Evolutionary conservation across 2,329 filamentous ascomycete genomes (phyloP).

Genomic region (Monosporascus cannonballus): DNA sequence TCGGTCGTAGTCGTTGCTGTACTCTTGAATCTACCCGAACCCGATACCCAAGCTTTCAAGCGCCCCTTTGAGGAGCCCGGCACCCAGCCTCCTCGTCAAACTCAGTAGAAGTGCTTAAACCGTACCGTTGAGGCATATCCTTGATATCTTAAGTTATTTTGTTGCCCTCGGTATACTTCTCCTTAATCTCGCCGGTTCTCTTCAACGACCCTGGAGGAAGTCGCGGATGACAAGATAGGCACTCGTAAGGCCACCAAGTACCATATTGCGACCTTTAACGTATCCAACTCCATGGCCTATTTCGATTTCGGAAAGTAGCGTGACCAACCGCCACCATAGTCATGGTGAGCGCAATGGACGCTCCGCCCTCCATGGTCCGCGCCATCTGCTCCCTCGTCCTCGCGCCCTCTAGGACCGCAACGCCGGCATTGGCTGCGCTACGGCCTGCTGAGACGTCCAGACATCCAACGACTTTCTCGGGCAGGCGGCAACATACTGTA

Average conservation of each 20-base stretch:
- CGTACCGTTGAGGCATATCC: slow-evolving; percentile 25
- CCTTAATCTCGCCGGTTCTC: slow-evolving; percentile 23
- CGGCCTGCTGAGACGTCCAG: too few species aligned
- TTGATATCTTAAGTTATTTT: slow-evolving; percentile 20
- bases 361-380: too few species aligned
- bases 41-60: slow-evolving; percentile 7
- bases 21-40: not conserved
- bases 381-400: too few species aligned
- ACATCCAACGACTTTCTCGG: too few species aligned
- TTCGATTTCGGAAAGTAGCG: slow-evolving; percentile 20
- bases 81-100: slow-evolving; percentile 25
- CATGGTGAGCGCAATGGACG: too few species aligned
- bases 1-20: too few species aligned
- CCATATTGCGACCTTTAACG: slow-evolving; percentile 24
- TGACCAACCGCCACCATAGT: slow-evolving; percentile 25
- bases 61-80: slow-evolving; percentile 19
- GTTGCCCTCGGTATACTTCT: slow-evolving; percentile 18
- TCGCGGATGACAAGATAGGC: slow-evolving; percentile 25
- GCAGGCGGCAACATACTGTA: too few species aligned
- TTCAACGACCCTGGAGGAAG: slow-evolving; percentile 24
- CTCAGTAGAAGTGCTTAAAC: slow-evolving; percentile 19
- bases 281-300: slow-evolving; percentile 24
- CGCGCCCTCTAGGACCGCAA: too few species aligned
- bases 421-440: too few species aligned
- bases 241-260: slow-evolving; percentile 24